Evolutionary conservation across 345 rosid species (phyloP).

Genomic region (Corchorus capsularis): DNA sequence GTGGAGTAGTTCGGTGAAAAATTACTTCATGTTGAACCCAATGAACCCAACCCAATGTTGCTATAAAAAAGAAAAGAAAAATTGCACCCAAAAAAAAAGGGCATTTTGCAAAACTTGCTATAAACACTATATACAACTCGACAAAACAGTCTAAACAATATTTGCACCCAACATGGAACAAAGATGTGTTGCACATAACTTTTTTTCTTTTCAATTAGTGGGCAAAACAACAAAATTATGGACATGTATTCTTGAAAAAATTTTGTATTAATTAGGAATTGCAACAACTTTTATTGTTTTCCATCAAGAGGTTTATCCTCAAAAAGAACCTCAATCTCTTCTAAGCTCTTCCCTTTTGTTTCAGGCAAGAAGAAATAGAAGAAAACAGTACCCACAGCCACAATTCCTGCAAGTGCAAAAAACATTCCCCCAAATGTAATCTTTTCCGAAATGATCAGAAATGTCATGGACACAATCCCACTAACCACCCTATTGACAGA

Average conservation of each 20-base stretch:
- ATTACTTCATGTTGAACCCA: no score
- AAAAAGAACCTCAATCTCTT: conserved; percentile 63
- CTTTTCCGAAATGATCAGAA: conserved; percentile 40
- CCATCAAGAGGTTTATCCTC: conserved; percentile 27
- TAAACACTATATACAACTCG: not conserved
- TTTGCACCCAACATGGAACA: not conserved
- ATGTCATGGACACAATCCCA: conserved; percentile 74
- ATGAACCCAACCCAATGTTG: no score
- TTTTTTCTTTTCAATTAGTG: not conserved
- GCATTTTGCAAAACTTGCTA: no score
- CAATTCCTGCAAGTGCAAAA: conserved; percentile 52
- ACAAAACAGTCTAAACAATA: not conserved
- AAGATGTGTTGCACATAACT: not conserved
- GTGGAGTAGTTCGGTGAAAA: no score
- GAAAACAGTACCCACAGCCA: conserved; percentile 52
- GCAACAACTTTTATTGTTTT: not conserved
- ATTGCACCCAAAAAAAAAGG: no score
- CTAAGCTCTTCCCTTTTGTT: conserved; percentile 71
- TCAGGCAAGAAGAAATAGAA: conserved; percentile 66
- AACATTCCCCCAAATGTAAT: conserved; percentile 66
- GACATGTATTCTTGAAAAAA: no score
- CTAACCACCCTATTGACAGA: conserved; percentile 73
- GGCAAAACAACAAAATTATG: not conserved
- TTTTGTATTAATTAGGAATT: not conserved
- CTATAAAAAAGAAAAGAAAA: no score